Percentiles rank a stretch among this genome's conserved stretches.
Evolutionary conservation across 2,329 filamentous ascomycete species (phyloP).

Genomic region (Stylonectria norvegica): DNA sequence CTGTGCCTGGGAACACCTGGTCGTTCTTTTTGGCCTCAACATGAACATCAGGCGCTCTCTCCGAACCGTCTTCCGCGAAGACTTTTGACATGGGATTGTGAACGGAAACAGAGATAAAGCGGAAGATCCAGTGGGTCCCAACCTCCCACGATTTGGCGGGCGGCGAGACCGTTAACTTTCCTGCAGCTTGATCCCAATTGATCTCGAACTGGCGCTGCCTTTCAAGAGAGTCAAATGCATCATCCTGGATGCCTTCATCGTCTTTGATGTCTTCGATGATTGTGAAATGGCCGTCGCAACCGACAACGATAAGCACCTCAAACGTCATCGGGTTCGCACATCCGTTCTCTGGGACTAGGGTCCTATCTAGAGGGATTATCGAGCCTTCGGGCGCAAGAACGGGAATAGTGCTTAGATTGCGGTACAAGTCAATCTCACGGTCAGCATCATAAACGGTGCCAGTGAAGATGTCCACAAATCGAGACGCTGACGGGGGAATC

Average conservation of each 20-base stretch:
- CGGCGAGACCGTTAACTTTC: slow-evolving; percentile 5
- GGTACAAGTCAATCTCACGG: slow-evolving; percentile 49
- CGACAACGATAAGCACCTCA: slow-evolving; percentile 48
- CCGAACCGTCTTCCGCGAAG: too few species aligned
- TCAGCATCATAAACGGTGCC: slow-evolving; percentile 56
- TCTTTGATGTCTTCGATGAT: slow-evolving; percentile 44
- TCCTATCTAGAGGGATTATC: slow-evolving; percentile 54
- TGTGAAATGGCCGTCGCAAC: slow-evolving; percentile 45
- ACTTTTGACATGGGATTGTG: too few species aligned
- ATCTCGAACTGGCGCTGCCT: too few species aligned
- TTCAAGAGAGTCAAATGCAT: not conserved
- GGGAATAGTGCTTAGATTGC: slow-evolving; percentile 47
- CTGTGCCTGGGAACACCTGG: slow-evolving; percentile 14
- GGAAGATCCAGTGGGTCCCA: too few species aligned
- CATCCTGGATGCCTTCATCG: not conserved
- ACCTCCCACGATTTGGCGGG: too few species aligned
- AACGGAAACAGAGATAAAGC: too few species aligned
- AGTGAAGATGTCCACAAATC: slow-evolving; percentile 57
- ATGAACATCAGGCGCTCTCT: too few species aligned
- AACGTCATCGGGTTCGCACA: slow-evolving; percentile 43
- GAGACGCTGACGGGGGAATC: slow-evolving; percentile 46
- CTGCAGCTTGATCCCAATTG: slow-evolving; percentile 7
- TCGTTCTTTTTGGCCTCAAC: slow-evolving; percentile 9
- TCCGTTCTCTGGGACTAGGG: slow-evolving; percentile 43
- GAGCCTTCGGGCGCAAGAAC: slow-evolving; percentile 54